Conservation (phyloP, 2,329 filamentous ascomycete genomes). For the Fusarium xylarioides region DNA sequence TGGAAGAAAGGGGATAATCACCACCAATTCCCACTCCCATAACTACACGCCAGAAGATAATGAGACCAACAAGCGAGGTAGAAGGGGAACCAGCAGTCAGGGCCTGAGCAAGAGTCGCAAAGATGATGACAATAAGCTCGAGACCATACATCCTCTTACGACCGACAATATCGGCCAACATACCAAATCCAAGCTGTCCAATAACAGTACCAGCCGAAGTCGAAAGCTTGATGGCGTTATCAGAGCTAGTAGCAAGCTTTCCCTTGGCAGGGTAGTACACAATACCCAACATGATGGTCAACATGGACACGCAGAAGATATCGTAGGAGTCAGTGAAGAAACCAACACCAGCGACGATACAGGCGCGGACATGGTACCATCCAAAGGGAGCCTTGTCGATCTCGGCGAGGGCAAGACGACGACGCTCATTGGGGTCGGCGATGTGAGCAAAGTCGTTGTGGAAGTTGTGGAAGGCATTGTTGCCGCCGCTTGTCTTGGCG, state of each 20-base stretch:
- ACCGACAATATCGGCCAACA: slow-evolving; percentile 79
- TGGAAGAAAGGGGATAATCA: slow-evolving; percentile 83
- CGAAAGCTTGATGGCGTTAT: slow-evolving; percentile 86
- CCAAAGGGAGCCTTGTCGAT: slow-evolving; percentile 84
- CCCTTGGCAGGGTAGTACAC: slow-evolving; percentile 73
- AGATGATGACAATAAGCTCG: slow-evolving; percentile 82
- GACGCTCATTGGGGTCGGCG: slow-evolving; percentile 79
- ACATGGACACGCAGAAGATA: slow-evolving; percentile 80
- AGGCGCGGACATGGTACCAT: slow-evolving; percentile 84
- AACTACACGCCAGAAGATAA: slow-evolving; percentile 84
- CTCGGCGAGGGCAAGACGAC: slow-evolving; percentile 80
- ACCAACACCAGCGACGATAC: slow-evolving; percentile 81
- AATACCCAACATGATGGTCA: slow-evolving; percentile 80
- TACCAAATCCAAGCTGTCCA: slow-evolving; percentile 82
- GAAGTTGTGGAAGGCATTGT: slow-evolving; percentile 79
- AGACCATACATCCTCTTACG: slow-evolving; percentile 78
- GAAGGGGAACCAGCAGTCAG: slow-evolving; percentile 70
- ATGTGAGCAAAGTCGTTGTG: slow-evolving; percentile 75
- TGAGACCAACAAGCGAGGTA: slow-evolving; percentile 69
- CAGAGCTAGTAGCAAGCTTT: slow-evolving; percentile 71
- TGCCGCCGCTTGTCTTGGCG: slow-evolving; percentile 68
- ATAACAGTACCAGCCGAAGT: slow-evolving; percentile 86
- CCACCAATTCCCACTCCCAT: slow-evolving; percentile 62
- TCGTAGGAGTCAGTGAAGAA: slow-evolving; percentile 91
- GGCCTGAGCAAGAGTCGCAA: slow-evolving; percentile 77